A percentile compares a stretch with the other conserved stretches of the same genome.
Evolutionary conservation across 257 asterid genomes (phyloP).

Genomic region (Anisodus acutangulus): DNA sequence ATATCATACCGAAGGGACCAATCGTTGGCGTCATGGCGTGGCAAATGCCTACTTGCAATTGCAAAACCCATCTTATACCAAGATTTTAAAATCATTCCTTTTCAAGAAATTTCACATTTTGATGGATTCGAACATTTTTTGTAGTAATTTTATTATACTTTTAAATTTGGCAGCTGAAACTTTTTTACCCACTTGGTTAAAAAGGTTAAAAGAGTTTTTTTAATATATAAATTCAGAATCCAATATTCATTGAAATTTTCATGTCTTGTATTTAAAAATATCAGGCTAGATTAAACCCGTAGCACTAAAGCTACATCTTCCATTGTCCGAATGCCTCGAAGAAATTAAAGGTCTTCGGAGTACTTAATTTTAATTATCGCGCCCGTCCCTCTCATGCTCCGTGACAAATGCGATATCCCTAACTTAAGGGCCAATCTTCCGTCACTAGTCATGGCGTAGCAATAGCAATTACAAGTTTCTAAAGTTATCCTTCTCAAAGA

Average conservation of each 20-base stretch:
- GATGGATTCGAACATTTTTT: too few species aligned
- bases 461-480: background rate
- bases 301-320: background rate
- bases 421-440: background rate
- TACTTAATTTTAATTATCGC: too few species aligned
- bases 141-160: too few species aligned
- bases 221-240: too few species aligned
- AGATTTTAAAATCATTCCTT: background rate
- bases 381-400: background rate
- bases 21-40: background rate
- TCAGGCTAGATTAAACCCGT: too few species aligned
- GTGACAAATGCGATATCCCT: background rate
- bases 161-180: too few species aligned
- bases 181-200: too few species aligned
- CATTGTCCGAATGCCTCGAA: background rate
- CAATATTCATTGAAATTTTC: too few species aligned
- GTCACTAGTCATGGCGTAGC: background rate
- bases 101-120: too few species aligned
- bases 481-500: background rate
- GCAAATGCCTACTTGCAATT: constrained; percentile 6
- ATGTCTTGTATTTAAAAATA: too few species aligned
- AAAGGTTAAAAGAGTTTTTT: too few species aligned
- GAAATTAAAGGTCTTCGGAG: too few species aligned
- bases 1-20: background rate
- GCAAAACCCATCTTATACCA: background rate